Base-by-base conservation (phyloP, 768 basidiomycete genomes). In the Lactifluus hygrophoroides region DNA sequence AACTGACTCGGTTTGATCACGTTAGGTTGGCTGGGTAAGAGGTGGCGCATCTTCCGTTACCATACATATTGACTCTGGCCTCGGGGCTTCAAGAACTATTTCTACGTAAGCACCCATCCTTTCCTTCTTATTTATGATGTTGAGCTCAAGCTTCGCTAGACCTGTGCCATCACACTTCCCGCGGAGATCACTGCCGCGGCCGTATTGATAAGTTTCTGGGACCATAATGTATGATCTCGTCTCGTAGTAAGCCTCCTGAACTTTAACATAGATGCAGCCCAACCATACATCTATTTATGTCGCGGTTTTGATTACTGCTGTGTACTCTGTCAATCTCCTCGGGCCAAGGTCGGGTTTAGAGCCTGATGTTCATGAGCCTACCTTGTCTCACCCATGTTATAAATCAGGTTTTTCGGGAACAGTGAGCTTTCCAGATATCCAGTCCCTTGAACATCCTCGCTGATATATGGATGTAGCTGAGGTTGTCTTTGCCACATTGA, bases 1-100 rank as follows among this genome's bases (percentile, higher is more conserved):
- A 42, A 25, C 28, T 45, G 27, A 25, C 23, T 28, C n/a, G 14
- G 23, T 8, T 25, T 1, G 23, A 21, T n/a, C 47, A 64, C 60
- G 63, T 64, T 35, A 64, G 63, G 63, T 64, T 35, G 63, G 63
- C 46, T 64, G 63, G 63, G 63, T 64, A 35, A 37, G 63, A 23
- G 11, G 17, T 14, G 25, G 23, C 44, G 25, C 11, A 32, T 32
- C 37, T 28, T 48, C 23, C 19, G 21, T 19, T 40, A 25, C 21
- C 5, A 6, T 5, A n/a, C 7, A 25, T 44, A 21, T 28, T 63
- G 23, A 53, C 46, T 51, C 17, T 37, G 32, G n/a, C 25, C 19
- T 27, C 21, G 40, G n/a, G n/a, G 17, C 16, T 17, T 11, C 25
- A 35, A 64, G 63, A 64, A 64, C 44, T 62, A 62, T 48, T 62